Percentiles rank a stretch among this genome's conserved stretches.
Conservation (phyloP, 345 rosid species). For the Ricinus communis region DNA sequence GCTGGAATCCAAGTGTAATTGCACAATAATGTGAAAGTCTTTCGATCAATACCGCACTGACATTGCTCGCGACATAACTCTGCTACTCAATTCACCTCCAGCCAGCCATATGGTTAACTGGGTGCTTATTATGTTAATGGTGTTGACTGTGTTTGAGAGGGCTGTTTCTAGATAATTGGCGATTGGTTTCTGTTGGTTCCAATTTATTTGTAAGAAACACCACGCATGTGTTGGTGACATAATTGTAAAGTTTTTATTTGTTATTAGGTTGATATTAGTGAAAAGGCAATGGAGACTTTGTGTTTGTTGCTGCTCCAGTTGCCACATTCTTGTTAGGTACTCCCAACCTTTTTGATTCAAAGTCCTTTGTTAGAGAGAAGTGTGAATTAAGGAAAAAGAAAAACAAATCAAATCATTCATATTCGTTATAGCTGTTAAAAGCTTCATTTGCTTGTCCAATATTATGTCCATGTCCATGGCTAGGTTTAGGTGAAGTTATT, state of each 20-base stretch:
- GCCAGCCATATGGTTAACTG: constrained; percentile 6
- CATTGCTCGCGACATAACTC: neutral
- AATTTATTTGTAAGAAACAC: constrained; percentile 36
- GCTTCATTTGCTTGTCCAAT: neutral
- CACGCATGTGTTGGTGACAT: constrained; percentile 38
- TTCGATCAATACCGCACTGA: neutral
- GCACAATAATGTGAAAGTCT: constrained; percentile 83
- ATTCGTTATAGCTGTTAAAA: constrained; percentile 7
- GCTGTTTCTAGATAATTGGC: constrained; percentile 38
- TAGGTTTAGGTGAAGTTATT: too few relatives aligned
- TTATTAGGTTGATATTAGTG: constrained; percentile 40
- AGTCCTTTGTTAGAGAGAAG: constrained; percentile 13
- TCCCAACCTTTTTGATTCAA: constrained; percentile 12
- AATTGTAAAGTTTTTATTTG: constrained; percentile 49
- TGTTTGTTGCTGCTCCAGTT: constrained; percentile 30
- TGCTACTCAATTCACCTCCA: neutral
- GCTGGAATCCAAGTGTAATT: constrained; percentile 95
- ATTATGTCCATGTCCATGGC: too few relatives aligned
- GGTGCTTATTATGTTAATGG: constrained; percentile 19
- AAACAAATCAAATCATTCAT: constrained; percentile 16
- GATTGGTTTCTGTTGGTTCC: constrained; percentile 38
- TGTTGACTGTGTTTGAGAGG: constrained; percentile 28
- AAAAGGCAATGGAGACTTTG: constrained; percentile 34
- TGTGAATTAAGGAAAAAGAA: constrained; percentile 12
- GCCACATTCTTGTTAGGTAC: constrained; percentile 27